phyloP scores from a whole-genome alignment of 1,139 yeast genomes.

The Lodderomyces margitis region DNA sequence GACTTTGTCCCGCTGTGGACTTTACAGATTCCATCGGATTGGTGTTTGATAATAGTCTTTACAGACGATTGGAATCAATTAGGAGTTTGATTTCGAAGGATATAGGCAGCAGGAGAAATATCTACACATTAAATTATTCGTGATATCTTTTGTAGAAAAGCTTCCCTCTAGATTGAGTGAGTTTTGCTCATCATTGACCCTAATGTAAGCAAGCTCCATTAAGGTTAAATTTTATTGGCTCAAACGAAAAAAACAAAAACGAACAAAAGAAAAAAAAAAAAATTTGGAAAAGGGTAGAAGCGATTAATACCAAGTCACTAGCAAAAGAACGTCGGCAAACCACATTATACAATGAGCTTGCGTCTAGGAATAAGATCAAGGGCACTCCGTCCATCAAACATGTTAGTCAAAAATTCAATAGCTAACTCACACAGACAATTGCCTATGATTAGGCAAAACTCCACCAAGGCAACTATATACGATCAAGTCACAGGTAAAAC shows the following conservation, averaged over 20 bases:
- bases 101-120: not conserved
- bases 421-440: not conserved
- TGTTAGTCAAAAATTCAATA: not conserved
- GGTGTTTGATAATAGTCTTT: too few species aligned
- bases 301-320: conserved; percentile 28
- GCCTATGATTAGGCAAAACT: conserved; percentile 18
- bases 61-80: too few species aligned
- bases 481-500: conserved; percentile 43
- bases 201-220: conserved; percentile 13
- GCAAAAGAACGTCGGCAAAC: not conserved
- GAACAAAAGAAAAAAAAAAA: not conserved
- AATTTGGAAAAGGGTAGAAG: too few species aligned
- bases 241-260: conserved; percentile 2
- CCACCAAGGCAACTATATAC: conserved; percentile 28
- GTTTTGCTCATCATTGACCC: too few species aligned
- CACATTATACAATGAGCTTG: not conserved
- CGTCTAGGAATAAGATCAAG: conserved; percentile 24
- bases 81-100: not conserved
- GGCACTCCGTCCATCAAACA: conserved; percentile 2
- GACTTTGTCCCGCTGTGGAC: too few species aligned
- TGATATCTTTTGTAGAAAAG: too few species aligned
- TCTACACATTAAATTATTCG: not conserved
- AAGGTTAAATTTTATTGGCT: conserved; percentile 25
- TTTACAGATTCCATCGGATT: too few species aligned
- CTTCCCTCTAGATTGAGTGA: too few species aligned